Base-by-base conservation (phyloP, 345 rosid genomes). In the Hevea brasiliensis region DNA sequence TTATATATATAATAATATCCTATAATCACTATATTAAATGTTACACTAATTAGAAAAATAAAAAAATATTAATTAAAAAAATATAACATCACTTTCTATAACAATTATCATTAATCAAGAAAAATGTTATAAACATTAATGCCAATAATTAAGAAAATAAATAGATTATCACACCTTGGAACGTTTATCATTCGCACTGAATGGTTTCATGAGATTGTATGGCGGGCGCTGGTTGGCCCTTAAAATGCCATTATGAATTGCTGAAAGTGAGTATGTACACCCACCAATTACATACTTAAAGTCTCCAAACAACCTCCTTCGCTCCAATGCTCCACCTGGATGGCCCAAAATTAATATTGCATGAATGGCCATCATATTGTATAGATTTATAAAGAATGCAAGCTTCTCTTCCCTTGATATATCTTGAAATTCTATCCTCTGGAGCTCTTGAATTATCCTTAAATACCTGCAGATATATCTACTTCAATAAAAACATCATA, bases 311-410 rank as follows among this genome's bases (percentile, higher is more conserved):
- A 91, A 76, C 84, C 76, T 87, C 65, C 88, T 84, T 70, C 97
- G 74, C 60, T 94, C 97, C 62, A 90, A 67, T 68, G 91, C 80
- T 66, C 98, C 94, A 66, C 62, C n/a, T 13, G 96, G 97, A 81
- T 85, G 84, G 47, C 97, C 94, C 78, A 80, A 85, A 67, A 85
- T 85, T 53, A 91, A 76, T 85, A 89, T 89, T 54, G 90, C 90
- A 81, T 91, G 98, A 72, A 93, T 84, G 51, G 89, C 88, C 97
- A 91, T 90, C 97, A 90, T 87, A 81, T 91, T 91, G 76, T 89
- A 87, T 74, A 93, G 89, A 80, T 93, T 93, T 75, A 93, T 24
- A 51, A 93, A 93, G 83, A 93, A 93, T 6, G 98, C 85, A 20
- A 93, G 88, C 80, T 80, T 89, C 81, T 88, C 94, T 69, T 93